These are phyloP conservation scores for Claviceps lovelessii DNA, from an alignment of 2,329 filamentous ascomycete species.

Conservation along the genomic window DNA sequence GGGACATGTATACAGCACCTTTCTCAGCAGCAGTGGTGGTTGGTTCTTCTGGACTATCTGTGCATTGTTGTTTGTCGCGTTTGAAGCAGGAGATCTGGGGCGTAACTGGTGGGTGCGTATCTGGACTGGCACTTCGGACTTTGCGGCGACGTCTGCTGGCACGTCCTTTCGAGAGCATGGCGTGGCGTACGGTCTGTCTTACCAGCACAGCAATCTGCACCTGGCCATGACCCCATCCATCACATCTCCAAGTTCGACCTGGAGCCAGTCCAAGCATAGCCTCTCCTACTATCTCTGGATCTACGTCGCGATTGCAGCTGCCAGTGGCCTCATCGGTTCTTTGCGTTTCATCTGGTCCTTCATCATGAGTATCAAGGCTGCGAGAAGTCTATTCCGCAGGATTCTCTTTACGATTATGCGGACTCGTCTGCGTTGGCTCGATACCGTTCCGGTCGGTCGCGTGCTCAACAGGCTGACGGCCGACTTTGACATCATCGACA, in stretches of 20 bases:
- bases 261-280: slow-evolving; percentile 18
- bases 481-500: slow-evolving; percentile 64
- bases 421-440: slow-evolving; percentile 64
- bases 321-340: slow-evolving; percentile 44
- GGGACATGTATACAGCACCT: slow-evolving; percentile 49
- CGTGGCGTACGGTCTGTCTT: slow-evolving; percentile 29
- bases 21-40: slow-evolving; percentile 53
- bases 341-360: slow-evolving; percentile 50
- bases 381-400: slow-evolving; percentile 50
- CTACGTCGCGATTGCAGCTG: slow-evolving; percentile 47
- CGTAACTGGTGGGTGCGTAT: slow-evolving; percentile 51
- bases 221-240: slow-evolving; percentile 17
- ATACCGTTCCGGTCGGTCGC: slow-evolving; percentile 63
- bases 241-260: background rate
- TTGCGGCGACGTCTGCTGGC: background rate
- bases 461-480: slow-evolving; percentile 66
- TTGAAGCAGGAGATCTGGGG: slow-evolving; percentile 40
- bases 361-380: slow-evolving; percentile 51
- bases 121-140: slow-evolving; percentile 34
- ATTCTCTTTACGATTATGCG: slow-evolving; percentile 54
- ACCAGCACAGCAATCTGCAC: slow-evolving; percentile 32
- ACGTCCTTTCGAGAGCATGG: slow-evolving; percentile 18
- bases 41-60: slow-evolving; percentile 43
- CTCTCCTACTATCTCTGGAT: slow-evolving; percentile 52
- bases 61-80: slow-evolving; percentile 37